A percentile compares a stretch with the other conserved stretches of the same genome.
phyloP scores from a whole-genome alignment of 257 asterid species.

The Solanum virginianum region DNA sequence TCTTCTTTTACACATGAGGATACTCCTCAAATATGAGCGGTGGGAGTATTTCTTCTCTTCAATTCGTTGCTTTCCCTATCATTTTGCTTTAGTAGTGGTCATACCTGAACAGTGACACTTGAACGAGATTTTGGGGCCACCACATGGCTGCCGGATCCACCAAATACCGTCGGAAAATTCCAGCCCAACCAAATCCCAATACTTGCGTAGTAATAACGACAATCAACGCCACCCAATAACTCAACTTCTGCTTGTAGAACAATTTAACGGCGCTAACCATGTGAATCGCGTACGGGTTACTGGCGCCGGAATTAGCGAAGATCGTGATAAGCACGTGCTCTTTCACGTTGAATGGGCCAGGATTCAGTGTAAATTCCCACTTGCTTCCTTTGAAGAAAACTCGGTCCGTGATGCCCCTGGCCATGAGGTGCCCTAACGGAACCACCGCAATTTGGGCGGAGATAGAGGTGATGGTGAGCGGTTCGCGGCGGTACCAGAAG shows the following conservation, averaged over 20 bases:
- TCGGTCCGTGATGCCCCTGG: conserved; percentile 32
- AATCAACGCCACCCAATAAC: conserved; percentile 63
- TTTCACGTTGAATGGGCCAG: conserved; percentile 66
- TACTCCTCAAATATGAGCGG: too few species aligned
- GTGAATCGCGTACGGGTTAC: conserved; percentile 77
- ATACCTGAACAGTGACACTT: conserved; percentile 86
- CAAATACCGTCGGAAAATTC: conserved; percentile 64
- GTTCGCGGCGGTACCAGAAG: conserved; percentile 90
- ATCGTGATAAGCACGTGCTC: conserved; percentile 90
- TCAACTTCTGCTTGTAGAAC: conserved; percentile 52
- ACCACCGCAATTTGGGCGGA: conserved; percentile 89
- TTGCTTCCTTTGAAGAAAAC: conserved; percentile 49
- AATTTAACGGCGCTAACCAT: conserved; percentile 74
- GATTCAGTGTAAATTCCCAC: conserved; percentile 65
- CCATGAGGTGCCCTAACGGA: conserved; percentile 84
- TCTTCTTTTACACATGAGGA: too few species aligned
- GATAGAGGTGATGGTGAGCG: conserved; percentile 62
- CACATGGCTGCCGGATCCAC: conserved; percentile 98
- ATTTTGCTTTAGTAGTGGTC: not conserved
- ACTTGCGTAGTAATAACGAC: conserved; percentile 77
- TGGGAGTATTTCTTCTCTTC: too few species aligned
- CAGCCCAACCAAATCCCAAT: conserved; percentile 90
- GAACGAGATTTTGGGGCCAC: conserved; percentile 98
- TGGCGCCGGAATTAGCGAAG: conserved; percentile 79
- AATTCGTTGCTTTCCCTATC: too few species aligned